Conservation (phyloP, 371 early-diverging fungal genomes). For the Mortierella sp. region DNA sequence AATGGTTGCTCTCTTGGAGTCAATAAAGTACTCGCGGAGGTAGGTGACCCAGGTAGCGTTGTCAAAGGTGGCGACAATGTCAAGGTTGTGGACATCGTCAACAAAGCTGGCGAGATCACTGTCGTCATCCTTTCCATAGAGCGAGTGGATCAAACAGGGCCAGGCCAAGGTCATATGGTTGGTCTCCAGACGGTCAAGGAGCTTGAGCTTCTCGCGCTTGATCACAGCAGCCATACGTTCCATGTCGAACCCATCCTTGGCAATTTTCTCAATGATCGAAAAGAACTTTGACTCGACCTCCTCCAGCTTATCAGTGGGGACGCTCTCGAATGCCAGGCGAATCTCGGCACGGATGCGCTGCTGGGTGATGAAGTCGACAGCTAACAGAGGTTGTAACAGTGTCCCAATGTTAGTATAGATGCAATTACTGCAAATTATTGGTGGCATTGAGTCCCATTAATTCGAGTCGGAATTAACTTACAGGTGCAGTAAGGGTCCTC, state of each 20-base stretch:
- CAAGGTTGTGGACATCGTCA: conserved; percentile 67
- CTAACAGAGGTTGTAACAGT: conserved; percentile 29
- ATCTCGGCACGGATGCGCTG: conserved; percentile 72
- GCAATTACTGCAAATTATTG: neutral
- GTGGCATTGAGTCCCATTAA: neutral
- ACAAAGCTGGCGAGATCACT: conserved; percentile 63
- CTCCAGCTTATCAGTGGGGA: conserved; percentile 76
- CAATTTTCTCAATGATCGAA: conserved; percentile 62
- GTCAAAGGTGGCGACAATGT: conserved; percentile 63
- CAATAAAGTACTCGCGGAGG: conserved; percentile 70
- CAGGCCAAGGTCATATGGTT: conserved; percentile 54
- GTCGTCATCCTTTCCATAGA: conserved; percentile 74
- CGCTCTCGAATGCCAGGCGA: conserved; percentile 68
- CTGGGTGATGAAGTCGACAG: conserved; percentile 67
- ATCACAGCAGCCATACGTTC: conserved; percentile 72
- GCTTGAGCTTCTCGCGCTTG: conserved; percentile 71
- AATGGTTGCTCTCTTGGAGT: conserved; percentile 68
- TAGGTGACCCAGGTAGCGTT: conserved; percentile 67
- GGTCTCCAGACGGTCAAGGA: conserved; percentile 52
- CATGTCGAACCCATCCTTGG: conserved; percentile 75
- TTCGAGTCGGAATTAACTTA: conserved; percentile 20
- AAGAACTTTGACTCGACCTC: conserved; percentile 65
- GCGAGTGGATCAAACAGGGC: conserved; percentile 64
- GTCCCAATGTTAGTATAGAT: neutral
- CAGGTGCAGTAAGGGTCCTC: conserved; percentile 79